phyloP scores from a whole-genome alignment of 2,329 filamentous ascomycete genomes.

The Dothiorella sarmentorum region DNA sequence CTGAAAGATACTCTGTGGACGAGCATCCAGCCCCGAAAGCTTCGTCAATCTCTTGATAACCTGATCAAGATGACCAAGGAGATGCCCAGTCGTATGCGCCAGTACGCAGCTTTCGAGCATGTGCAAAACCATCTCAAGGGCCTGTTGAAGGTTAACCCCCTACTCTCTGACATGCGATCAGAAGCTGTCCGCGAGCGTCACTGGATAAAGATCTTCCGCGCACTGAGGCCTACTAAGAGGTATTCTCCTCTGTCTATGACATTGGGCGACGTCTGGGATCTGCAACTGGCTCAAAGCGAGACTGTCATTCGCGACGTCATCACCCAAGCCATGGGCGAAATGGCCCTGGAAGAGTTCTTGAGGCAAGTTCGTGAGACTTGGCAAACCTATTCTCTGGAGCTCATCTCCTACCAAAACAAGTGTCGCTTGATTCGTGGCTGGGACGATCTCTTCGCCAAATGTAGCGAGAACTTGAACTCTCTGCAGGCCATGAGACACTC shows the following conservation, averaged over 20 bases:
- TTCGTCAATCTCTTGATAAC: conserved; percentile 82
- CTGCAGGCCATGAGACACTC: conserved; percentile 98
- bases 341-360: conserved; percentile 96
- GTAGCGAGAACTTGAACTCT: conserved; percentile 95
- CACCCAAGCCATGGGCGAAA: conserved; percentile 91
- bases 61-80: conserved; percentile 98
- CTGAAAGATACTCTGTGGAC: conserved; percentile 91
- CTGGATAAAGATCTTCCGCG: conserved; percentile 97
- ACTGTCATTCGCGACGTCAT: conserved; percentile 89
- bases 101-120: conserved; percentile 99
- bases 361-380: conserved; percentile 95
- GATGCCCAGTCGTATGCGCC: conserved; percentile 98
- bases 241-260: conserved; percentile 95
- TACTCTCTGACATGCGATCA: conserved; percentile 88
- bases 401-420: conserved; percentile 97
- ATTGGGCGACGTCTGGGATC: conserved; percentile 97
- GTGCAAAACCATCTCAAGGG: conserved; percentile 88
- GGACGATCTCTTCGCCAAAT: conserved; percentile 98
- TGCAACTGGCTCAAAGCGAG: conserved; percentile 86
- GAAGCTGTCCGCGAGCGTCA: conserved; percentile 95
- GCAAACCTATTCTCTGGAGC: conserved; percentile 90
- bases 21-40: conserved; percentile 89
- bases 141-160: conserved; percentile 83
- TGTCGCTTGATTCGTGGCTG: conserved; percentile 95
- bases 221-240: conserved; percentile 84